phyloP scores from a whole-genome alignment of 352 stramenopile species.

The Phytophthora fragariaefolia region DNA sequence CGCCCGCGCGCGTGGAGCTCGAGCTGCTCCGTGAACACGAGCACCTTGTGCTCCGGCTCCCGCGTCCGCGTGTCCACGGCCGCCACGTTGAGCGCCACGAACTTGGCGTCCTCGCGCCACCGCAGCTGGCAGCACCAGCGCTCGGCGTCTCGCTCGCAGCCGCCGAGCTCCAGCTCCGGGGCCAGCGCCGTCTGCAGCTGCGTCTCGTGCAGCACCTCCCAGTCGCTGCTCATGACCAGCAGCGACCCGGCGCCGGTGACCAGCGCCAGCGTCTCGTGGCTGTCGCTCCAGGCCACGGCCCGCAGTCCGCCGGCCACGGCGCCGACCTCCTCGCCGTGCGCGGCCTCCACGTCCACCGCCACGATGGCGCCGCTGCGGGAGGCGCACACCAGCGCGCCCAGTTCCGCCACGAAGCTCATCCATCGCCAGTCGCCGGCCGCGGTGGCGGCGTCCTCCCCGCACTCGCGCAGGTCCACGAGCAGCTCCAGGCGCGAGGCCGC shows the following conservation, averaged over 20 bases:
- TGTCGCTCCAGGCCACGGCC: constrained; percentile 68
- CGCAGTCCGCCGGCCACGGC: constrained; percentile 66
- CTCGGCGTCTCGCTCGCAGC: background rate
- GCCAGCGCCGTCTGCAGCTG: constrained; percentile 48
- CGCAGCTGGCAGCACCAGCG: constrained; percentile 38
- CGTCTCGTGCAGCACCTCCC: constrained; percentile 79
- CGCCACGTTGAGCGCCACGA: constrained; percentile 66
- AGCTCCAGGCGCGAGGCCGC: constrained; percentile 23
- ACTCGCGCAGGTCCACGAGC: constrained; percentile 32
- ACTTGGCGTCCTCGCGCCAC: constrained; percentile 81
- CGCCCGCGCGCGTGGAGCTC: constrained; percentile 68
- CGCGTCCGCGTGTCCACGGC: constrained; percentile 16
- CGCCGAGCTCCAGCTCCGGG: constrained; percentile 21
- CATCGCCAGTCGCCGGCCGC: constrained; percentile 49
- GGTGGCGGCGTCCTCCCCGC: constrained; percentile 29
- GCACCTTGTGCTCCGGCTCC: constrained; percentile 39
- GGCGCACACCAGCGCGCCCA: constrained; percentile 65
- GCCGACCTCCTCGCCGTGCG: constrained; percentile 69
- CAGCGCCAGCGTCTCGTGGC: constrained; percentile 74
- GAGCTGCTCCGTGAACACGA: constrained; percentile 67
- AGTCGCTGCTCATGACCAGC: constrained; percentile 80
- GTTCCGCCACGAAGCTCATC: constrained; percentile 68
- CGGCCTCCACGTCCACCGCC: constrained; percentile 56
- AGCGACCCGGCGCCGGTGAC: constrained; percentile 64
- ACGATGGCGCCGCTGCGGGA: constrained; percentile 55